Evolutionary conservation across 2,329 filamentous ascomycete genomes (phyloP), one percentile per base, ranked within the genome.

Genomic region (Lachnellula occidentalis): DNA sequence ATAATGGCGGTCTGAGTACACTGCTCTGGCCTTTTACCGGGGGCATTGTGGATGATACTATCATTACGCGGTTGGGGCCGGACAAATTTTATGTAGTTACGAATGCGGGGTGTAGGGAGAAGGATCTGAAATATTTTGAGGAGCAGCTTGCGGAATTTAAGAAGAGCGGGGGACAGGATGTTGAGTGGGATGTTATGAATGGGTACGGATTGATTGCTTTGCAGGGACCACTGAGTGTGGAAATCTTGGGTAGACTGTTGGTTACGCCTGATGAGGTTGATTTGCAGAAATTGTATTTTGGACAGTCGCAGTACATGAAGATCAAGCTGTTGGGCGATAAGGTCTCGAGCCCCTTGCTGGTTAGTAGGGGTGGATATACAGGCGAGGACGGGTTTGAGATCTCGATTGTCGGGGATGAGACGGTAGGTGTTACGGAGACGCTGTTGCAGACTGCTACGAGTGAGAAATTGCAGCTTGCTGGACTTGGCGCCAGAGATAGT

Each of bases 351-450:
- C 78, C 61, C 69, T 66, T 94, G 47, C 79, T 96, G 49, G 85
- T 96, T 67, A 92, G 86, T 69, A 84, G 94, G 57, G 94, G 88
- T 46, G 94, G 94, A 4, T 99, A 99, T 76, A 99, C 94, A 0
- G 94, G 94, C 57, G 94, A 99, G 76, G 94, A 99, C 71, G 94
- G 94, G 42, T 99, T 99, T 73, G 94, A 99, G 75, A 90, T 99
- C 67, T 94, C 89, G 41, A 88, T 96, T 65, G 83, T 87, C 1
- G 79, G 82, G 0, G 78, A 78, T 22, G 80, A 85, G 64, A 83
- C 86, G 8, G 78, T 82, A 5, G 75, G 76, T 19, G 79, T 92
- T 41, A 86, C 88, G 5, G 79, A 91, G 69, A 75, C 80, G 34
- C 76, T 77, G 0, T 61, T 71, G 17, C 72, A 76, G 43, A 67